A percentile compares a stretch with the other conserved stretches of the same genome.
phyloP scores from a whole-genome alignment of 2,329 filamentous ascomycete species.

The Ophiocordyceps robertsii region DNA sequence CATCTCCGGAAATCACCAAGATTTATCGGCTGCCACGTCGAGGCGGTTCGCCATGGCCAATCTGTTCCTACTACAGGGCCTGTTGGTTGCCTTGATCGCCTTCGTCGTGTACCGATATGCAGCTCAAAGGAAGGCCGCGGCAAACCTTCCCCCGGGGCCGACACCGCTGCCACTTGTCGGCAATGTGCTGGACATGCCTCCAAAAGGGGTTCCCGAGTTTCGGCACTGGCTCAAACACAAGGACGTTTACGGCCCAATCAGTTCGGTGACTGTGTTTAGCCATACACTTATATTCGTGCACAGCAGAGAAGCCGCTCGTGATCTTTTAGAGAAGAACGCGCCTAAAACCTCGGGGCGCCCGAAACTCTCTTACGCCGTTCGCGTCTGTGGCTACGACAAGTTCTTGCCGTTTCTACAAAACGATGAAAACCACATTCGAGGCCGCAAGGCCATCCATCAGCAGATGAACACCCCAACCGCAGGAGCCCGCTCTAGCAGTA shows the following conservation, averaged over 20 bases:
- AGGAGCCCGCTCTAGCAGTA: too few relatives aligned
- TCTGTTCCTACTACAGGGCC: too few relatives aligned
- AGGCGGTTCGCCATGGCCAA: too few relatives aligned
- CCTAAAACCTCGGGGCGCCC: constrained; percentile 22
- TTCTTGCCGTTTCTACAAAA: constrained; percentile 16
- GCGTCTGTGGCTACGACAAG: too few relatives aligned
- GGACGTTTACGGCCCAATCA: constrained; percentile 26
- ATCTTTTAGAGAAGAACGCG: constrained; percentile 24
- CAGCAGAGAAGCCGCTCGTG: constrained; percentile 17
- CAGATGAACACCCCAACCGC: too few relatives aligned
- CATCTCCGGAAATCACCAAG: too few relatives aligned
- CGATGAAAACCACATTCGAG: too few relatives aligned
- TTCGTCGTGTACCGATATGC: too few relatives aligned
- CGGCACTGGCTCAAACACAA: constrained; percentile 4
- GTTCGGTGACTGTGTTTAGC: constrained; percentile 23
- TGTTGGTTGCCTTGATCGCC: too few relatives aligned
- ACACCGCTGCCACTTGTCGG: constrained; percentile 3
- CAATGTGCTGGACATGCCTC: constrained; percentile 2
- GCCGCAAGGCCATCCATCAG: too few relatives aligned
- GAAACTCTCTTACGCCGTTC: constrained; percentile 13
- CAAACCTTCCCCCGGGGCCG: constrained; percentile 6
- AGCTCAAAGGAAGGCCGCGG: too few relatives aligned
- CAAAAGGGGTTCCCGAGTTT: not conserved
- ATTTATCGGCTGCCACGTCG: too few relatives aligned
- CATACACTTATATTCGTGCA: constrained; percentile 27